Base-by-base conservation (phyloP, 2,329 filamentous ascomycete genomes). In the Colletotrichum scovillei region DNA sequence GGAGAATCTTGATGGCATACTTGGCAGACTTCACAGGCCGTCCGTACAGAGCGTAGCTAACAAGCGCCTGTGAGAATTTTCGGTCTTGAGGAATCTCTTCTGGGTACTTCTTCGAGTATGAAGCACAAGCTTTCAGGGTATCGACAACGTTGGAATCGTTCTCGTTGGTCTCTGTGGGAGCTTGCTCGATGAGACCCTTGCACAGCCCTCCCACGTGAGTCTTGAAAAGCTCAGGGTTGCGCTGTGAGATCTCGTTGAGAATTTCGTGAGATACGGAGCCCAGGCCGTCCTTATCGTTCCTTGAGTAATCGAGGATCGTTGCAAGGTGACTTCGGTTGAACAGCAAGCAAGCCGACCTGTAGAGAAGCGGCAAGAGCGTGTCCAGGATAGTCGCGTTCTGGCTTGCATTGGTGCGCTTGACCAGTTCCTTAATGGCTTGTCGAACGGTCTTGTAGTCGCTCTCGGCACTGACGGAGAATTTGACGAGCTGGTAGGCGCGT, bases 281-380 rank as follows among this genome's bases (percentile, higher is more conserved):
- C 62, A 98, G 87, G 0, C 92, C 92, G 62, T 93, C 91, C 78
- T 95, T 93, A 79, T 98, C 93, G 11, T 91, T 95, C 78, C 95
- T 92, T 12, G 95, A 95, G 78, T 93, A 94, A 71, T 95, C 92
- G 86, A 98, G 94, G 75, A 98, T 96, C 0, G 94, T 92, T 3
- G 95, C 92, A 22, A 99, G 92, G 80, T 99, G 95, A 80, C 96
- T 98, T 79, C 94, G 92, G 84, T 98, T 99, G 85, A 97, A 98
- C 76, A 98, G 90, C 75, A 99, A 88, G 71, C 94, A 92, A 42
- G 94, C 93, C 67, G 92, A 92, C 56, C 95, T 92, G 80, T 97
- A 98, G 5, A 98, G 86, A 19, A 99, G 87, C 5, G 95, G 93
- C 6, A 92, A 90, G 30, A 99, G 81, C 0, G 95, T 97, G 46